Percentiles rank a stretch among this genome's conserved stretches.
phyloP scores from a whole-genome alignment of 2,329 filamentous ascomycete species.

The Ceratocystiopsis brevicomis region DNA sequence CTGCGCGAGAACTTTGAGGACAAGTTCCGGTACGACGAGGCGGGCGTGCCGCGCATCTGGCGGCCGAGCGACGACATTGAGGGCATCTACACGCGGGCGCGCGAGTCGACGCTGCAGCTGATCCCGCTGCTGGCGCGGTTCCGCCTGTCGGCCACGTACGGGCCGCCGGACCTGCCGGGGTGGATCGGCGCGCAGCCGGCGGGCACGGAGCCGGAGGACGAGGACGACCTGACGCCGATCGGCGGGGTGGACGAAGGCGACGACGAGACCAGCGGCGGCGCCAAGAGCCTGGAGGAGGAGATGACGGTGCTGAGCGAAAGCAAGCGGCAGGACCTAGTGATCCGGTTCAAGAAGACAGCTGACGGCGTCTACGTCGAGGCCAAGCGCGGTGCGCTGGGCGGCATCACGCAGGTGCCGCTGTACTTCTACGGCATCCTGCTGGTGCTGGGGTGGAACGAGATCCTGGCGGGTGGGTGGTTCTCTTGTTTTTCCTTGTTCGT shows the following conservation, averaged over 20 bases:
- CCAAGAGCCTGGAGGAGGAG: conserved; percentile 87
- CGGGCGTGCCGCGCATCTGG: conserved; percentile 91
- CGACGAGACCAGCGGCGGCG: conserved; percentile 39
- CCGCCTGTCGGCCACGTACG: conserved; percentile 53
- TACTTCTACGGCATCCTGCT: conserved; percentile 87
- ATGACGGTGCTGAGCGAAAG: conserved; percentile 84
- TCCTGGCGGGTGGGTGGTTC: conserved; percentile 57
- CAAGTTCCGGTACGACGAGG: conserved; percentile 95
- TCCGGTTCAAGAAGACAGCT: conserved; percentile 94
- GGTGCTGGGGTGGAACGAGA: conserved; percentile 96
- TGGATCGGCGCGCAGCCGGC: conserved; percentile 68
- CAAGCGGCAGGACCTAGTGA: conserved; percentile 78
- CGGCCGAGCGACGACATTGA: conserved; percentile 93
- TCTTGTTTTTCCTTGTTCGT: too few species aligned
- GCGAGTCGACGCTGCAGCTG: conserved; percentile 78
- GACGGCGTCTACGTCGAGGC: conserved; percentile 97
- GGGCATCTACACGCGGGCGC: conserved; percentile 76
- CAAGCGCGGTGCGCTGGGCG: conserved; percentile 88
- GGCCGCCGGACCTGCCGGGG: conserved; percentile 59
- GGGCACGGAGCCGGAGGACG: conserved; percentile 60
- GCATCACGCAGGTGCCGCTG: conserved; percentile 78
- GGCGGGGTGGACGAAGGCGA: conserved; percentile 65
- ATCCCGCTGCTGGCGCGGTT: conserved; percentile 82
- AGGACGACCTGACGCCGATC: conserved; percentile 76
- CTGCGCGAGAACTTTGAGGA: conserved; percentile 97